These are phyloP conservation scores for Chrysanthemum seticuspe DNA, from an alignment of 129 eudicot species.

Conservation along the genomic window DNA sequence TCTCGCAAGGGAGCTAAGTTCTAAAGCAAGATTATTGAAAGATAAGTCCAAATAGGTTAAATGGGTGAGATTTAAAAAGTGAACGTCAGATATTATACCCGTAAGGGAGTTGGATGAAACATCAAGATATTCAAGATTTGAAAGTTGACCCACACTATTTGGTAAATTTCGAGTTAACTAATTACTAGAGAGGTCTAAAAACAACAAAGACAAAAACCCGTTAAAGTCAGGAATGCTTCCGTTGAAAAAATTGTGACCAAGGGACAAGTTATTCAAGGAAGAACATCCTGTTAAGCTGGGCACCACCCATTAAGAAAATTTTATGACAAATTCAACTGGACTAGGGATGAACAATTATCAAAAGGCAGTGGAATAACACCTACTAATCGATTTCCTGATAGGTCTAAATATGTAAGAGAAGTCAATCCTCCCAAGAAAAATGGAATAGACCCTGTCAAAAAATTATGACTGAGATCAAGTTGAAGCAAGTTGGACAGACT, in stretches of 20 bases:
- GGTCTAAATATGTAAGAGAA: constrained; percentile 11
- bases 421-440: constrained; percentile 11
- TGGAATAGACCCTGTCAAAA: constrained; percentile 10
- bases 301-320: constrained; percentile 29
- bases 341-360: constrained; percentile 19
- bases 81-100: constrained; percentile 13
- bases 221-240: constrained; percentile 16
- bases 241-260: constrained; percentile 12
- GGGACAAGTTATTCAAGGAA: not conserved
- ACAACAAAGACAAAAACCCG: constrained; percentile 2
- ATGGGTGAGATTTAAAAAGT: constrained; percentile 18
- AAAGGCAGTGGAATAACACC: constrained; percentile 12
- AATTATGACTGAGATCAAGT: constrained; percentile 22
- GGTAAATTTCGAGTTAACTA: constrained; percentile 8
- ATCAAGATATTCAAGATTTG: constrained; percentile 12
- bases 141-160: not conserved
- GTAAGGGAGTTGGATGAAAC: constrained; percentile 19
- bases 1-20: constrained; percentile 18
- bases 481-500: constrained; percentile 25
- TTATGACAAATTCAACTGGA: constrained; percentile 1
- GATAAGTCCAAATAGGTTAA: constrained; percentile 21
- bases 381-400: constrained; percentile 3
- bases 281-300: constrained; percentile 17
- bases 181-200: constrained; percentile 16
- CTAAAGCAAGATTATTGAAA: constrained; percentile 18